Base-by-base conservation (phyloP, 192 early-diverging fungal genomes). In the Umbelopsis sp. region DNA sequence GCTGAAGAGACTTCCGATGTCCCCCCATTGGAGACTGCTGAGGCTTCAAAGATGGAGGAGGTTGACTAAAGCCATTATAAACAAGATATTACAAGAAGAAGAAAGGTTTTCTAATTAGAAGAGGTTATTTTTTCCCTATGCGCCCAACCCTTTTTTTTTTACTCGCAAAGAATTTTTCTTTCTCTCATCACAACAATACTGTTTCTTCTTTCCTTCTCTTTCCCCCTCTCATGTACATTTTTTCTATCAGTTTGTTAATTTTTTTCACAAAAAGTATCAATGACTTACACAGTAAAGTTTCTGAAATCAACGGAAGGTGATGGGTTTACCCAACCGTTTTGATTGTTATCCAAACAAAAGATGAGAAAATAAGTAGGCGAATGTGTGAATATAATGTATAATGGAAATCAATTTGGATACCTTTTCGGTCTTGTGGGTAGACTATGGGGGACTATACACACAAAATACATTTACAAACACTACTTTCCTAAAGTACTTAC, bases 1-100 rank as follows among this genome's bases (percentile, higher is more conserved):
- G 70, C 74, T 54, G 86, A 84, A 14, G 82, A 71, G 29, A 66
- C 80, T 53, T 65, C 66, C 36, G 84, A 85, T 49, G 65, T 79
- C 66, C 82, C 82, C 66, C 82, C 81, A 41, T 81, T 81, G 17
- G 82, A 85, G 29, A 82, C 78, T 71, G 81, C 82, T 69, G 83
- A 81, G 56, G 82, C 83, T 67, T 87, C 86, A 65, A 85, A 85
- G 76, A 90, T 89, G 89, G 89, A 90, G 81, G 87, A 90, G 81
- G 86, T 89, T 31, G 89, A 90, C 78, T 90, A 90, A 81, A 76
- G n/a, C 67, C 32, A 50, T 10, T 20, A 29, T 17, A 10, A 32
- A 32, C 26, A 62, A 14, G 4, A 20, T 16, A 17, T 59, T 32
- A 36, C 2, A 34, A 34, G 31, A 62, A 62, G 12, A 36, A 62